Evolutionary conservation across 768 basidiomycete species (phyloP), one percentile per base, ranked within the genome.

Genomic region (Chlorophyllum brunneum): DNA sequence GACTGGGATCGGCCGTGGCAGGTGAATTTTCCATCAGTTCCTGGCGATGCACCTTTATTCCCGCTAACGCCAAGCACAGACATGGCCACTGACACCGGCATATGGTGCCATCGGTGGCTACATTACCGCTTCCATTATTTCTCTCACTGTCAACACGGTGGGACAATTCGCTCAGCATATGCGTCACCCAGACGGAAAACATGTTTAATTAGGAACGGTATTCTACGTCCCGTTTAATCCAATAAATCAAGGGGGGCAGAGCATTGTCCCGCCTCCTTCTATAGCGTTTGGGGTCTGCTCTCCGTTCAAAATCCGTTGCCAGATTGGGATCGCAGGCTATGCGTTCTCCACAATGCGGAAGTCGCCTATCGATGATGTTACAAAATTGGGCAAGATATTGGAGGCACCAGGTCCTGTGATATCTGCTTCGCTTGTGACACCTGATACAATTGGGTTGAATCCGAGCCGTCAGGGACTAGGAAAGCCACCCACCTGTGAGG

Each of bases 1-100:
- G 95, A 98, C 68, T 98, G 95, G 95, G 94, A 94, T 63, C 79
- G 92, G 31, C 92, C 95, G 5, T 98, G 95, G 95, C 95, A 98
- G 86, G 93, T 90, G 48, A 51, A 81, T 70, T 26, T 34, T 33
- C 40, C 30, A 33, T 43, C 40, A 42, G 42, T 38, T 31, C 24
- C 51, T 39, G 15, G 24, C 30, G 34, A 27, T 42, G 26, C 9
- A 31, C 24, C 53, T 33, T 46, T 13, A 47, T 10, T 45, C 29
- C 38, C 33, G 36, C 52, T 56, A n/a, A 54, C 48, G 33, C 46
- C 47, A 30, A 42, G 58, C 22, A 45, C 52, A 93, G 88, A 81
- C 85, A 22, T 95, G 88, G 86, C 92, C 92, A 10, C 71, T 93
- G 49, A 86, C 88, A 1, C 83, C 88, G 10, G 80, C 88, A 10